These are phyloP conservation scores for Mycena venus DNA, from an alignment of 768 basidiomycete genomes.

Conservation along the genomic window DNA sequence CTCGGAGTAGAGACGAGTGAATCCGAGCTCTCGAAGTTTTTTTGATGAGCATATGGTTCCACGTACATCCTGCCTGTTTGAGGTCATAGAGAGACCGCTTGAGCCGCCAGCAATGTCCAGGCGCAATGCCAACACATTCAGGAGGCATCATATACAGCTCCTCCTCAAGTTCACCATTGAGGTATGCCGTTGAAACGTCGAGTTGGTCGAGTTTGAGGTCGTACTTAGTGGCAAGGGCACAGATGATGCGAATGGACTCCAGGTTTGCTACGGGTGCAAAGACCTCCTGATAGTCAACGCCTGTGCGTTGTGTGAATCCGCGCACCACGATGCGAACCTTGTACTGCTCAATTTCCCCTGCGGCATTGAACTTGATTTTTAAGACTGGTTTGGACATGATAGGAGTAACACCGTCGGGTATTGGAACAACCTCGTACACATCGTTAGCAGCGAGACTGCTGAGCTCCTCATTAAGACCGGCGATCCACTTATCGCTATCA, in stretches of 20 bases:
- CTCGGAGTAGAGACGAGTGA: background rate
- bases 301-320: background rate
- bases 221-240: background rate
- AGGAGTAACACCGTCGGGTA: background rate
- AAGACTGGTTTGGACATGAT: conserved; percentile 1
- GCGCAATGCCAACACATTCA: background rate
- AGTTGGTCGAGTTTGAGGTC: conserved; percentile 3
- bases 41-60: background rate
- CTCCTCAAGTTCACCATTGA: conserved; percentile 9
- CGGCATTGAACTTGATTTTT: conserved; percentile 1
- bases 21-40: background rate
- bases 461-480: no score
- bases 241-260: conserved; percentile 6
- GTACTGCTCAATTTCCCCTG: conserved; percentile 3
- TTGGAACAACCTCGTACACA: no score
- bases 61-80: background rate
- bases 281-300: background rate
- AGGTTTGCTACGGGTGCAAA: conserved; percentile 11
- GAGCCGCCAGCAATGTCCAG: background rate
- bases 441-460: no score
- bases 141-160: background rate
- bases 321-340: conserved; percentile 7
- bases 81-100: background rate
- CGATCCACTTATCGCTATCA: no score
- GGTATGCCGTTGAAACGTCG: background rate